phyloP scores from a whole-genome alignment of 371 early-diverging fungal species.

The Mortierella sp. region DNA sequence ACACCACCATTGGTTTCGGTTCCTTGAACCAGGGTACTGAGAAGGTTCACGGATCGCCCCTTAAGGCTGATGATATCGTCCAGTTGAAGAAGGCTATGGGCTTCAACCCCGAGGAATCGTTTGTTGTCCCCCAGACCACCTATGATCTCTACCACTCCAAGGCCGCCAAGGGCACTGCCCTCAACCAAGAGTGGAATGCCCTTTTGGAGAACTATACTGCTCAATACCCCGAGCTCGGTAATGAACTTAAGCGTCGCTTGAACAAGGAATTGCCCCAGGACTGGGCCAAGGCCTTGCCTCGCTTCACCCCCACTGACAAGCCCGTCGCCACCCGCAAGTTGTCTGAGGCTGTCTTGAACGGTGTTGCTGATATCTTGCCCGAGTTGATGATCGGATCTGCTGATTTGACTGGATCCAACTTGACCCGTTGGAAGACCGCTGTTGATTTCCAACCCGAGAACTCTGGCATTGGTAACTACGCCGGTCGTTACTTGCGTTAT shows the following conservation, averaged over 20 bases:
- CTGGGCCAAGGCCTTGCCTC: conserved; percentile 81
- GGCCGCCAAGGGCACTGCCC: conserved; percentile 69
- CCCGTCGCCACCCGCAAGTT: conserved; percentile 93
- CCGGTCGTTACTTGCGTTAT: conserved; percentile 95
- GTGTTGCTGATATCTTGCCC: conserved; percentile 81
- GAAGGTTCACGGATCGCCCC: conserved; percentile 93
- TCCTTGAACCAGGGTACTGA: conserved; percentile 90
- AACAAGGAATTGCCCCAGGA: conserved; percentile 79
- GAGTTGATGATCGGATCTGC: conserved; percentile 99
- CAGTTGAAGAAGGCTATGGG: conserved; percentile 90
- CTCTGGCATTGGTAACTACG: conserved; percentile 80
- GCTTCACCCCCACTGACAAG: conserved; percentile 83
- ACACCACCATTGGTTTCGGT: conserved; percentile 90
- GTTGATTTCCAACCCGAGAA: conserved; percentile 90
- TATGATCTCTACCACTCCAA: conserved; percentile 76
- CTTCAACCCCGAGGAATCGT: conserved; percentile 83
- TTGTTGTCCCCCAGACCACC: conserved; percentile 76
- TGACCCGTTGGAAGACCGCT: conserved; percentile 95
- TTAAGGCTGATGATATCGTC: conserved; percentile 91
- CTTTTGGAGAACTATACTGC: conserved; percentile 71
- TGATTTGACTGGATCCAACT: conserved; percentile 98
- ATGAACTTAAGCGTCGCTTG: conserved; percentile 86
- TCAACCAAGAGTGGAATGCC: conserved; percentile 82
- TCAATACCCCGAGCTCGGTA: conserved; percentile 74
- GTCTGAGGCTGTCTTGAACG: conserved; percentile 87